These are phyloP conservation scores for Colletotrichum phormii DNA, from an alignment of 2,329 filamentous ascomycete genomes.

Conservation along the genomic window DNA sequence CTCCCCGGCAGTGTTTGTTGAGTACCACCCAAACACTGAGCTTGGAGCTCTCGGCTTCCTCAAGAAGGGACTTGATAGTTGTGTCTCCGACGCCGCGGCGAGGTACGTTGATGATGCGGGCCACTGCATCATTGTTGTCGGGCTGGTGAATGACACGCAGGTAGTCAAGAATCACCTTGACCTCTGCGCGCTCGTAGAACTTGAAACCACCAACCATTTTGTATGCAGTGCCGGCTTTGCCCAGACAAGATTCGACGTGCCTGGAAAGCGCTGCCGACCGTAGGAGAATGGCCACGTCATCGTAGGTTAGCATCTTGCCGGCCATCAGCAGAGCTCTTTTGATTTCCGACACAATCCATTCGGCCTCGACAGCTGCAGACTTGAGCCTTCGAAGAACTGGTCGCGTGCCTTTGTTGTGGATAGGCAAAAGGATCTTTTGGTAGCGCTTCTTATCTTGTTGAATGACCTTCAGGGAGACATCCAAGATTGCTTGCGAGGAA, in stretches of 20 bases:
- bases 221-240: conserved; percentile 85
- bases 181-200: conserved; percentile 92
- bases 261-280: conserved; percentile 85
- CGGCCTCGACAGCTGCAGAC: conserved; percentile 78
- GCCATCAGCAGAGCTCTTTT: conserved; percentile 76
- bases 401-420: conserved; percentile 81
- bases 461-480: conserved; percentile 85
- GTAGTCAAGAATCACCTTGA: conserved; percentile 90
- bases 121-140: conserved; percentile 86
- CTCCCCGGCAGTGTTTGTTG: conserved; percentile 63
- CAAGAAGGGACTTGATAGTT: conserved; percentile 79
- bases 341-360: conserved; percentile 91
- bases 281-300: conserved; percentile 89
- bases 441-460: conserved; percentile 88
- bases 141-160: conserved; percentile 86
- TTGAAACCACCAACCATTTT: conserved; percentile 90
- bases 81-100: conserved; percentile 83
- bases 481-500: conserved; percentile 86
- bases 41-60: conserved; percentile 78
- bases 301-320: conserved; percentile 77
- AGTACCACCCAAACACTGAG: conserved; percentile 83
- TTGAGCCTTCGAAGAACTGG: conserved; percentile 84
- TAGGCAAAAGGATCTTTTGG: conserved; percentile 81
- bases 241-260: conserved; percentile 85
- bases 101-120: conserved; percentile 87